Evolutionary conservation across 2,329 filamentous ascomycete genomes (phyloP).

Genomic region (Apiospora kogelbergensis): DNA sequence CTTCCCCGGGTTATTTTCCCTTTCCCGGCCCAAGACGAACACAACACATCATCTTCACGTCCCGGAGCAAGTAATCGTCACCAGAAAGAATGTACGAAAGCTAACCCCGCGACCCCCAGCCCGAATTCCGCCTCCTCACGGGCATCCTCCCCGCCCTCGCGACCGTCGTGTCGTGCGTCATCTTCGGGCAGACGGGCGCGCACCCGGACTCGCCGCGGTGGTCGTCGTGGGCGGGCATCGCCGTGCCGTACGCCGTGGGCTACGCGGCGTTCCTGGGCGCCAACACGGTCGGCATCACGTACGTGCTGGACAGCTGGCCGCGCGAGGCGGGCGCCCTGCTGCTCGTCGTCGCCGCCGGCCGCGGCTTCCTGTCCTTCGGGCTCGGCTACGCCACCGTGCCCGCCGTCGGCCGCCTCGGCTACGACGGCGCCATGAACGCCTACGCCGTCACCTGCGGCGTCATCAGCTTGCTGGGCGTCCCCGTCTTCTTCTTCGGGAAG

Average conservation of each 20-base stretch:
- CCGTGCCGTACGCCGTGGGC: constrained; percentile 18
- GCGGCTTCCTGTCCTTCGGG: constrained; percentile 27
- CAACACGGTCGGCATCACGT: constrained; percentile 28
- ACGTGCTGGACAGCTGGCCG: constrained; percentile 28
- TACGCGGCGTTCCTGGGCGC: constrained; percentile 28
- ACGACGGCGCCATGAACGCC: constrained; percentile 23
- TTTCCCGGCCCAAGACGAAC: background rate
- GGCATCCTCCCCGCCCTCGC: constrained; percentile 10
- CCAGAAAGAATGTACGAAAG: too few species aligned
- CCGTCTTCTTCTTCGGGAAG: constrained; percentile 11
- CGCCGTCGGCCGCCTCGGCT: constrained; percentile 18
- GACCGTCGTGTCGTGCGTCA: constrained; percentile 13
- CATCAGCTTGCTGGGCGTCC: background rate
- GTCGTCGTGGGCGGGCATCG: constrained; percentile 31
- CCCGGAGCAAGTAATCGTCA: too few species aligned
- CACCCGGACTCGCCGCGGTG: constrained; percentile 25
- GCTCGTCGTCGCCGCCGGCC: constrained; percentile 24
- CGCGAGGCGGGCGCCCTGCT: constrained; percentile 27
- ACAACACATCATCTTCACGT: too few species aligned
- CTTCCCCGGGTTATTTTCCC: background rate
- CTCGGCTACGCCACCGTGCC: constrained; percentile 24
- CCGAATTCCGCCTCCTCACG: constrained; percentile 15
- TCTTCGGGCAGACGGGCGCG: constrained; percentile 13
- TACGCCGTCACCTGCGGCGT: constrained; percentile 22
- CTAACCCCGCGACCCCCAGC: background rate